These are phyloP conservation scores for Diaporthe citrichinensis DNA, from an alignment of 2,329 filamentous ascomycete genomes.

Conservation along the genomic window DNA sequence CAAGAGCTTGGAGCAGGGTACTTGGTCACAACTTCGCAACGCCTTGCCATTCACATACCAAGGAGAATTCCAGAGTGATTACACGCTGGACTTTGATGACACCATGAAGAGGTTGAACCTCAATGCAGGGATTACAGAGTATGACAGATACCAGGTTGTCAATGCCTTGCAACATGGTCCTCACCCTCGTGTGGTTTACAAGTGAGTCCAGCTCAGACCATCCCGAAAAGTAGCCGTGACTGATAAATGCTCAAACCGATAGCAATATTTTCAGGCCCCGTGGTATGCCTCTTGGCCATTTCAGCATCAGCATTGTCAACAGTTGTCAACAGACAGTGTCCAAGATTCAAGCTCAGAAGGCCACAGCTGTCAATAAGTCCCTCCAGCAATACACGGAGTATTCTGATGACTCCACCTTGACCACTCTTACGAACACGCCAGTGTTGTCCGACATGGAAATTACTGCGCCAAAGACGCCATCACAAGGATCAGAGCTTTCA, in stretches of 20 bases:
- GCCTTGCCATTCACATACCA: constrained; percentile 18
- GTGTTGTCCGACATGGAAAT: not conserved
- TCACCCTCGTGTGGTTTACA: constrained; percentile 6
- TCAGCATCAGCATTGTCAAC: not conserved
- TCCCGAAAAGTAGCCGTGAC: not conserved
- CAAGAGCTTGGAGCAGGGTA: not conserved
- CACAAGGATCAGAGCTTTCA: not conserved
- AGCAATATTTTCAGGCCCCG: constrained; percentile 32
- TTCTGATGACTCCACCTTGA: constrained; percentile 21
- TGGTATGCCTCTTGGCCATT: constrained; percentile 30
- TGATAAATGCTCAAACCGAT: not conserved
- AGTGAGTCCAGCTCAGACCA: constrained; percentile 8
- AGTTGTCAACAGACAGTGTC: not conserved
- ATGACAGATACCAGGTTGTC: constrained; percentile 1
- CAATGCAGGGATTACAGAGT: constrained; percentile 7
- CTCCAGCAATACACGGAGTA: not conserved
- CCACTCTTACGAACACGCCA: not conserved
- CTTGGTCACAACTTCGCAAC: constrained; percentile 36
- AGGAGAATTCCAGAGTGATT: constrained; percentile 15
- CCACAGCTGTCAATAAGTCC: not conserved
- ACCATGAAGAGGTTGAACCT: constrained; percentile 20
- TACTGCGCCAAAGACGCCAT: not conserved
- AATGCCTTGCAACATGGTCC: not conserved
- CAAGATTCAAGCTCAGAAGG: not conserved
- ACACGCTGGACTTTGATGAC: not conserved